These are phyloP conservation scores for Rhizopogon sp. DNA, from an alignment of 768 basidiomycete genomes.

Conservation along the genomic window DNA sequence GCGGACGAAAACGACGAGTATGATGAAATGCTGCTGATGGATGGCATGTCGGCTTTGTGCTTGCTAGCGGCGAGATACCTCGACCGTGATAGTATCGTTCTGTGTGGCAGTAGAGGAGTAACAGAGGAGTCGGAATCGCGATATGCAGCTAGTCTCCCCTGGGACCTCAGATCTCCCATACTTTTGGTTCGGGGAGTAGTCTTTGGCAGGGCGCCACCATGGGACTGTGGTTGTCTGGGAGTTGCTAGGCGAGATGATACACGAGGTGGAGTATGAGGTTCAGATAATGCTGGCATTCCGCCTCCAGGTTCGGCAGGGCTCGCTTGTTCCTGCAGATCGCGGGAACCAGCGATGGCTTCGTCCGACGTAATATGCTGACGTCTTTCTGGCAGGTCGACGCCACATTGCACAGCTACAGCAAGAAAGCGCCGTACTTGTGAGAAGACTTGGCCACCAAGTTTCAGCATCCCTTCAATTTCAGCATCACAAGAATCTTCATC, in stretches of 20 bases:
- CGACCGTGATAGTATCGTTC: slow-evolving; percentile 18
- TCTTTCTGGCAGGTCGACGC: slow-evolving; percentile 58
- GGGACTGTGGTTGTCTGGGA: slow-evolving; percentile 27
- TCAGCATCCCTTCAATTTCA: slow-evolving; percentile 76
- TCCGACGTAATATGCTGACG: slow-evolving; percentile 26
- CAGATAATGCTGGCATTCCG: slow-evolving; percentile 8
- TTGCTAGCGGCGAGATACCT: slow-evolving; percentile 30
- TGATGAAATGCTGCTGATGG: slow-evolving; percentile 70
- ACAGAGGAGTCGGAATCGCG: slow-evolving; percentile 32
- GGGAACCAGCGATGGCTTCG: slow-evolving; percentile 2
- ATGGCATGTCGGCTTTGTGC: slow-evolving; percentile 43
- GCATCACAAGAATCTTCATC: slow-evolving; percentile 42
- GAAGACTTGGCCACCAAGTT: slow-evolving; percentile 76
- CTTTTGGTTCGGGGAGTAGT: slow-evolving; percentile 44
- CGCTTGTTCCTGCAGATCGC: slow-evolving; percentile 8
- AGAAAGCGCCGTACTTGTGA: slow-evolving; percentile 78
- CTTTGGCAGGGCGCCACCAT: slow-evolving; percentile 20
- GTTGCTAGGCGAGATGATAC: slow-evolving; percentile 15
- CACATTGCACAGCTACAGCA: slow-evolving; percentile 68
- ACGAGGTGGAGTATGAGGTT: not conserved
- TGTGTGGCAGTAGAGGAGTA: slow-evolving; percentile 31
- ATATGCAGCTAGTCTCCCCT: slow-evolving; percentile 25
- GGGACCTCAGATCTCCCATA: slow-evolving; percentile 43
- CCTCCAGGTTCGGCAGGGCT: slow-evolving; percentile 12
- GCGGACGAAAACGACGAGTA: slow-evolving; percentile 65